phyloP scores from a whole-genome alignment of 2,329 filamentous ascomycete species.

The Alternaria dauci region DNA sequence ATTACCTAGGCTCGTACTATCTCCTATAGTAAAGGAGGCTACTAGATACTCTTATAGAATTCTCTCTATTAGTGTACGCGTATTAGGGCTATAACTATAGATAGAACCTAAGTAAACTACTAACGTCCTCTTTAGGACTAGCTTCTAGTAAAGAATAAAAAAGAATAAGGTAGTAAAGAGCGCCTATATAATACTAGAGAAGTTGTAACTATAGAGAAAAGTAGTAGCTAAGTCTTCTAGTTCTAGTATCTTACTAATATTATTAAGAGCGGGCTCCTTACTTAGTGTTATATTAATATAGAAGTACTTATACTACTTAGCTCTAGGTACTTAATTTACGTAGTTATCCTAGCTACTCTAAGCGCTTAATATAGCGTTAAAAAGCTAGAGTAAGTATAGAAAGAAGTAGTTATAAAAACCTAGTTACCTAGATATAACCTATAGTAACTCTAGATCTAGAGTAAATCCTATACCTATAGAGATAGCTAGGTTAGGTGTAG shows the following conservation, averaged over 20 bases:
- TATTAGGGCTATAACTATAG: conserved; percentile 17
- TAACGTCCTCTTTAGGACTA: not conserved
- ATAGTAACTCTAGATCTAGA: not conserved
- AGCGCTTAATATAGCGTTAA: conserved; percentile 21
- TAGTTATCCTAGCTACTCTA: conserved; percentile 19
- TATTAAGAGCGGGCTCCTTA: conserved; percentile 12
- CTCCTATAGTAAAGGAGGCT: conserved; percentile 16
- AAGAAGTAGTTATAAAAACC: conserved; percentile 21
- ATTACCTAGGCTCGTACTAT: conserved; percentile 11
- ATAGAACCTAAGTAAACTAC: conserved; percentile 17
- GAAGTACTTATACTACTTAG: conserved; percentile 21
- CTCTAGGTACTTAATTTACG: conserved; percentile 14
- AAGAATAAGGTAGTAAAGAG: conserved; percentile 25
- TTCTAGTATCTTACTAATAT: conserved; percentile 17
- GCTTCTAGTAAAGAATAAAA: conserved; percentile 17
- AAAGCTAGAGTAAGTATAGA: conserved; percentile 15
- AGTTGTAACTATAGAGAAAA: conserved; percentile 21
- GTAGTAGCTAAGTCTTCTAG: conserved; percentile 12
- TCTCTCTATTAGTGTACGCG: conserved; percentile 11
- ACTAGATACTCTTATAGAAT: conserved; percentile 20
- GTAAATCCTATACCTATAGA: conserved; percentile 23
- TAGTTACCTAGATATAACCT: conserved; percentile 10
- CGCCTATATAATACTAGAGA: conserved; percentile 6
- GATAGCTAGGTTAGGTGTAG: conserved; percentile 13
- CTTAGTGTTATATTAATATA: conserved; percentile 23